These are phyloP conservation scores for Backusella psychrophila DNA, from an alignment of 192 early-diverging fungal species.

Conservation along the genomic window DNA sequence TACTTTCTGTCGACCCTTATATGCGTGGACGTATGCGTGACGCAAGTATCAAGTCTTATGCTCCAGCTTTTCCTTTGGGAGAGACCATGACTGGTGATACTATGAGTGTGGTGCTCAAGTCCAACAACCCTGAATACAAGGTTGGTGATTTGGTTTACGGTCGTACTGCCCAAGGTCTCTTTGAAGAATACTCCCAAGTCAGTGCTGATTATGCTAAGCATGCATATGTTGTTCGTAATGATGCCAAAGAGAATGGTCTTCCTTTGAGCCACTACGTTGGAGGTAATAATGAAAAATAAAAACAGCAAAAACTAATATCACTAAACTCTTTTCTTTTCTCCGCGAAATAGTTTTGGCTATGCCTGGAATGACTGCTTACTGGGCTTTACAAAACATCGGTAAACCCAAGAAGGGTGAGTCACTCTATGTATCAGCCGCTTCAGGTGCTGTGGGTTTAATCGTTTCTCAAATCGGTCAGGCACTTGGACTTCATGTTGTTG, in stretches of 20 bases:
- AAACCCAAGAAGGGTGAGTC: conserved; percentile 82
- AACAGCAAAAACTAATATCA: too few species aligned
- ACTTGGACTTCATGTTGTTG: conserved; percentile 76
- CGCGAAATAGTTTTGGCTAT: conserved; percentile 58
- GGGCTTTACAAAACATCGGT: conserved; percentile 56
- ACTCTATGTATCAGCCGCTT: conserved; percentile 76
- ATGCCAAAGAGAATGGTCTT: conserved; percentile 40
- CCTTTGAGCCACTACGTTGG: conserved; percentile 59
- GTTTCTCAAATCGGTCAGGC: conserved; percentile 79
- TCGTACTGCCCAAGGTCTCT: conserved; percentile 36
- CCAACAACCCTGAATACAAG: conserved; percentile 52
- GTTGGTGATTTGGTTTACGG: conserved; percentile 67
- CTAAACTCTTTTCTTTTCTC: too few species aligned
- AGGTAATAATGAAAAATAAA: not conserved
- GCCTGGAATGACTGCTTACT: conserved; percentile 79
- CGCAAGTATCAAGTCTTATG: conserved; percentile 37
- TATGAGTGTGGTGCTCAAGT: conserved; percentile 66
- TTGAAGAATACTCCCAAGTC: conserved; percentile 59
- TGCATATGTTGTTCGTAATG: conserved; percentile 33
- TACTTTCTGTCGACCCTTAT: conserved; percentile 76
- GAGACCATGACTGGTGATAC: conserved; percentile 59
- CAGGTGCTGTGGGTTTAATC: conserved; percentile 64
- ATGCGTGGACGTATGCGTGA: conserved; percentile 68
- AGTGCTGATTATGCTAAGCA: conserved; percentile 24
- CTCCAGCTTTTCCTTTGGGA: conserved; percentile 50